A percentile compares a stretch with the other conserved stretches of the same genome.
Evolutionary conservation across 768 basidiomycete species (phyloP).

Genomic region (Galerina sulciceps): DNA sequence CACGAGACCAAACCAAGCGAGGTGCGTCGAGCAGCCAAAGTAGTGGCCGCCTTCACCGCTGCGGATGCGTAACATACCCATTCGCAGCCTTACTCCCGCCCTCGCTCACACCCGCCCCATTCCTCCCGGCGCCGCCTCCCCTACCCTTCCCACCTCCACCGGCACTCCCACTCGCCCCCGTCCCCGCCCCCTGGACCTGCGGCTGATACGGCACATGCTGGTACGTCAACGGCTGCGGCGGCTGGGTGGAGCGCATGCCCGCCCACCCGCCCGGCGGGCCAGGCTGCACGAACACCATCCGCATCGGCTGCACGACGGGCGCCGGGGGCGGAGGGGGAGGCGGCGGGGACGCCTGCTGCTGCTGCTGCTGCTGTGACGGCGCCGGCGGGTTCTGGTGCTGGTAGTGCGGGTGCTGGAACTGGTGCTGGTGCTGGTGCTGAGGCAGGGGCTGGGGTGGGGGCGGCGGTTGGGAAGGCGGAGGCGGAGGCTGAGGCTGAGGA

Average conservation of each 20-base stretch:
- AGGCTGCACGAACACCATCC: background rate
- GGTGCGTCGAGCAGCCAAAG: no score
- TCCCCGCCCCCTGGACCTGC: background rate
- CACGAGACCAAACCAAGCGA: no score
- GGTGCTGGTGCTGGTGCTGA: background rate
- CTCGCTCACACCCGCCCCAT: background rate
- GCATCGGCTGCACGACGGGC: background rate
- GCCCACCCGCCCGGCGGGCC: background rate
- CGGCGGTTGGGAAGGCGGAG: no score
- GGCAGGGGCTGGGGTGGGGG: background rate
- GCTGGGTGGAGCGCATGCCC: background rate
- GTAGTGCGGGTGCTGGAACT: background rate
- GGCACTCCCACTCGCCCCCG: no score
- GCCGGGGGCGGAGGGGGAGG: background rate
- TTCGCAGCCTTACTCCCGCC: no score
- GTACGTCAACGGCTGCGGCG: background rate
- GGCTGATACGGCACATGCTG: conserved; percentile 3
- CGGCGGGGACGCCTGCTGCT: background rate
- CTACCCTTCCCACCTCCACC: background rate
- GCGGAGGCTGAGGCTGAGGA: no score
- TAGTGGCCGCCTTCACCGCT: no score
- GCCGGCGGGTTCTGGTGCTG: background rate
- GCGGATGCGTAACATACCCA: no score
- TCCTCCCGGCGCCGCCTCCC: background rate
- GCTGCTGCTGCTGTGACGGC: background rate